A percentile compares a stretch with the other conserved stretches of the same genome.
Conservation (phyloP, 116 monocot genomes). For the Zostera marina region DNA sequence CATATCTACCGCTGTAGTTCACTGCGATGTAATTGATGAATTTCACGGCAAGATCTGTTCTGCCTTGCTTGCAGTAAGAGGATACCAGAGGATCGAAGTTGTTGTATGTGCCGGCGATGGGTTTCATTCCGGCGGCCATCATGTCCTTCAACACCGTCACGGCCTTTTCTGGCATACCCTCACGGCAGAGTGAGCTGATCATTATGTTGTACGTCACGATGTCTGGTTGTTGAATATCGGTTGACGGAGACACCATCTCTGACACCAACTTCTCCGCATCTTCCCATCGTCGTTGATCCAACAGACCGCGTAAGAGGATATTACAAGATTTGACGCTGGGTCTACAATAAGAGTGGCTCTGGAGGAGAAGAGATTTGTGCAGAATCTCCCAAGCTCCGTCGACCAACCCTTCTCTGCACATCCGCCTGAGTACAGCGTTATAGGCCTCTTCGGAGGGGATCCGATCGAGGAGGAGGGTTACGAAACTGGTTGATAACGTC, state of each 20-base stretch:
- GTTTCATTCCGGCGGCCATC: conserved; percentile 30
- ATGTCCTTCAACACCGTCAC: conserved; percentile 36
- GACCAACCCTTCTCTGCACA: conserved; percentile 49
- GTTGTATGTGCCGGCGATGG: conserved; percentile 23
- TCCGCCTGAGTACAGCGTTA: conserved; percentile 46
- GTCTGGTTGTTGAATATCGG: conserved; percentile 9
- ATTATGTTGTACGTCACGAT: conserved; percentile 34
- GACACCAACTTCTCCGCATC: conserved; percentile 27
- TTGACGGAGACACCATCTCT: conserved; percentile 24
- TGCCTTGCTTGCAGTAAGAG: conserved; percentile 48
- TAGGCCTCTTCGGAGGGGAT: conserved; percentile 56
- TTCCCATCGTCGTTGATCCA: conserved; percentile 29
- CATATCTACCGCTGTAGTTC: conserved; percentile 18
- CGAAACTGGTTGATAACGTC: conserved; percentile 18
- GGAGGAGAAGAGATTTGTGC: conserved; percentile 3
- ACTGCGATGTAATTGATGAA: conserved; percentile 52
- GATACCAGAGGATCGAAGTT: conserved; percentile 50
- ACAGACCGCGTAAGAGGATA: conserved; percentile 26
- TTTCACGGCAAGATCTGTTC: conserved; percentile 37
- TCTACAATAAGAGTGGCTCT: conserved; percentile 10
- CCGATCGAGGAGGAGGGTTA: conserved; percentile 8
- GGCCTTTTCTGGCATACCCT: conserved; percentile 33
- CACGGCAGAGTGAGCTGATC: conserved; percentile 40
- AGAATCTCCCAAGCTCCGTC: conserved; percentile 33
- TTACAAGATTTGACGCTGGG: conserved; percentile 42